Base-by-base conservation (phyloP, 2,329 filamentous ascomycete species). In the Colletotrichum sp. region DNA sequence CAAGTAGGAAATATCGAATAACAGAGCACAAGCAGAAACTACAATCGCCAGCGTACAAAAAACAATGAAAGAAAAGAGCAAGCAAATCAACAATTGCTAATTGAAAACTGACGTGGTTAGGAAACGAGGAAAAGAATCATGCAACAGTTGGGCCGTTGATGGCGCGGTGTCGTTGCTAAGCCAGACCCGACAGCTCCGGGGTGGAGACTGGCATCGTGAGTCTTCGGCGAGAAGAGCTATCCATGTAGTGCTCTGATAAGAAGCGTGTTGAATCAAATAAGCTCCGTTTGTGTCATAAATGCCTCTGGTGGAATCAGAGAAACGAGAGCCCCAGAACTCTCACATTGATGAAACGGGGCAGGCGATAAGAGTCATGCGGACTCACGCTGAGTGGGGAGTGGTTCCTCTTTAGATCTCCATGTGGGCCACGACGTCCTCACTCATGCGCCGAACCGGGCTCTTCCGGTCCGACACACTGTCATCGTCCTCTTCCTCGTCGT, bases 371-470 rank as follows among this genome's bases (percentile, higher is more conserved):
- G 68, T 67, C 68, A 69, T 65, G 76, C 52, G 69, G 63, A 60
- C 52, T 64, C 59, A 30, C 30, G 18, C 39, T 24, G 63, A 69
- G 70, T 69, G 74, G 66, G 71, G 74, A 69, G 73, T 76, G 59
- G 65, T 52, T 69, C 69, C 71, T 66, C 65, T 78, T 83, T 88
- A 92, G 79, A 93, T 89, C 80, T 93, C 92, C 91, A 94, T 93
- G 24, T 88, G 86, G 6, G 88, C 88, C 34, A 90, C 91, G 63
- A 93, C 88, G 77, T 94, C 92, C 82, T 93, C 92, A 78, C 91
- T 93, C 82, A 92, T 88, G 34, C 89, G 88, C 55, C 91, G 87
- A 60, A 91, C 86, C 9, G 86, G 85, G 59, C 85, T 85, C 72
- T 84, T 85, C 59, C 79, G 82, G 44, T 81, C 81, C 70, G 83